These are phyloP conservation scores for Paraphoma sp. DNA, from an alignment of 2,329 filamentous ascomycete genomes.

Conservation along the genomic window DNA sequence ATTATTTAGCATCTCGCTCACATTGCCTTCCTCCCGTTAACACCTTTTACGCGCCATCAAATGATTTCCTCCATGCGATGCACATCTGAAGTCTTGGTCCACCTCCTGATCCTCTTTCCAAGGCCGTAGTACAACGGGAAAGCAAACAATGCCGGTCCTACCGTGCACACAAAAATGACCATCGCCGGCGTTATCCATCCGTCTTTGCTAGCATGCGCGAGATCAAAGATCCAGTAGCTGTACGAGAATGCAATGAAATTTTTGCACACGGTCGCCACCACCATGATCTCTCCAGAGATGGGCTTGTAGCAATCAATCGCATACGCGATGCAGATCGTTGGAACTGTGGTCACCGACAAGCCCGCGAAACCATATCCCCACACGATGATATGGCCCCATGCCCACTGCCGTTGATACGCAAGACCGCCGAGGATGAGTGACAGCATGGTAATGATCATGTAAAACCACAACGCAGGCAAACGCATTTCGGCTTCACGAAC, in stretches of 20 bases:
- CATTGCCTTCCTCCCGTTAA: no score
- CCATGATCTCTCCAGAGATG: slow-evolving; percentile 55
- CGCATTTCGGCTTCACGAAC: slow-evolving; percentile 67
- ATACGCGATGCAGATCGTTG: slow-evolving; percentile 54
- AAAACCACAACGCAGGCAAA: slow-evolving; percentile 54
- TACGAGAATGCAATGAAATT: slow-evolving; percentile 54
- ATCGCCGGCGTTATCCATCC: slow-evolving; percentile 53
- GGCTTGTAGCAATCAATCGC: slow-evolving; percentile 57
- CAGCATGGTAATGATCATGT: slow-evolving; percentile 58
- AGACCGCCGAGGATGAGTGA: slow-evolving; percentile 57
- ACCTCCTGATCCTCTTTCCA: slow-evolving; percentile 51
- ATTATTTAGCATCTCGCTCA: no score
- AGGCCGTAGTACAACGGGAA: slow-evolving; percentile 51
- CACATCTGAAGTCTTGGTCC: slow-evolving; percentile 40
- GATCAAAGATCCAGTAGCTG: slow-evolving; percentile 51
- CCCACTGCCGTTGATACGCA: slow-evolving; percentile 57
- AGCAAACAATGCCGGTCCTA: slow-evolving; percentile 48
- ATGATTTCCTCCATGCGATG: slow-evolving; percentile 24
- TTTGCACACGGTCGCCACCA: slow-evolving; percentile 53
- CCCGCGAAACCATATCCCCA: slow-evolving; percentile 57
- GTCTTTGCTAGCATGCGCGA: slow-evolving; percentile 40
- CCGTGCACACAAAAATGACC: slow-evolving; percentile 51
- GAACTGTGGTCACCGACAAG: slow-evolving; percentile 50
- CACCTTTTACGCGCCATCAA: neutral
- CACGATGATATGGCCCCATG: slow-evolving; percentile 58